phyloP scores from a whole-genome alignment of 1,284 basidiomycete species.

The Leccinum fuscescens region DNA sequence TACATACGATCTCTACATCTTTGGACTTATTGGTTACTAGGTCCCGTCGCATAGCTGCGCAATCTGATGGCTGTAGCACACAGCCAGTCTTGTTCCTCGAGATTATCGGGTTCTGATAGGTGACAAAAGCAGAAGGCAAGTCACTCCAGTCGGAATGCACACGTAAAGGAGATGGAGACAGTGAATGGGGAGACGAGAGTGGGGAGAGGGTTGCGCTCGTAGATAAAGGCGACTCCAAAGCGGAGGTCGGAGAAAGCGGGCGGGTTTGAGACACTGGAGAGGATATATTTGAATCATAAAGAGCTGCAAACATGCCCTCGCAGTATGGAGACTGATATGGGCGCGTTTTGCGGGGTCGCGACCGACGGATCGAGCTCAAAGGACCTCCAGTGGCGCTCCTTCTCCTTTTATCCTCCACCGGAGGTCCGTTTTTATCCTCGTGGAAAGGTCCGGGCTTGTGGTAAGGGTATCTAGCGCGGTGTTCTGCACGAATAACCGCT shows the following conservation, averaged over 20 bases:
- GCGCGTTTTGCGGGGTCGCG: conserved; percentile 1
- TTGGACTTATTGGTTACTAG: conserved; percentile 1
- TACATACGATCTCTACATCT: conserved; percentile 18
- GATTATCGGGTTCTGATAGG: neutral
- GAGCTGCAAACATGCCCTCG: conserved; percentile 14
- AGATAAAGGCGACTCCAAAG: conserved; percentile 1
- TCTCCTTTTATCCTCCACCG: conserved; percentile 4
- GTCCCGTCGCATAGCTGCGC: conserved; percentile 1
- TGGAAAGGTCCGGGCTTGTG: conserved; percentile 48
- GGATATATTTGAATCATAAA: neutral
- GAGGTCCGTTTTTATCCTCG: conserved; percentile 23
- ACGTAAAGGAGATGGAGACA: conserved; percentile 9
- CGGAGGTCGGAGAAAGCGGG: conserved; percentile 1
- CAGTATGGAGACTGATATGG: conserved; percentile 6
- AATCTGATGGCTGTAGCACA: neutral
- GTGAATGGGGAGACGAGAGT: conserved; percentile 1
- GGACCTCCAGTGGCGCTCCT: neutral
- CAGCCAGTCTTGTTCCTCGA: neutral
- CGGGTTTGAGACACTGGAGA: neutral
- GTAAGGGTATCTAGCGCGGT: conserved; percentile 41
- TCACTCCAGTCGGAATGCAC: neutral
- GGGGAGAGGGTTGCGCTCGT: conserved; percentile 13
- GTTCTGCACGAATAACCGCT: conserved; percentile 35
- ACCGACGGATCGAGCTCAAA: neutral
- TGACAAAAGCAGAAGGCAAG: neutral